Evolutionary conservation across 805 yeast genomes (phyloP), one percentile per base, ranked within the genome.

Genomic region (Zygoascus bituminiphila): DNA sequence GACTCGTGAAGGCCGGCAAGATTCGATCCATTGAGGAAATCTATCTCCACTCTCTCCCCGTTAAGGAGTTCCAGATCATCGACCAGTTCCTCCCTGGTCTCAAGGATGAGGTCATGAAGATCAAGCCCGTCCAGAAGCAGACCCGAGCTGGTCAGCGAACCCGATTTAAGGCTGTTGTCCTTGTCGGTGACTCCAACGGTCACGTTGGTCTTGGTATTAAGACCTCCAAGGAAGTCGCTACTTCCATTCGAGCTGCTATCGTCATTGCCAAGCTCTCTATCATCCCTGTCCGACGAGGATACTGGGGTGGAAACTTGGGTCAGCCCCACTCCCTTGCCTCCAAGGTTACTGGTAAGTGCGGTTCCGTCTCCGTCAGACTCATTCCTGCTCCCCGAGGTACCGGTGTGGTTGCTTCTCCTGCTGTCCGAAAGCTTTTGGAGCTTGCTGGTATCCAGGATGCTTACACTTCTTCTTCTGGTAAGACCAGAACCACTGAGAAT

Each of bases 351-450:
- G 98, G 98, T 80, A 93, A 91, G 88, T 93, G 98, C 81, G 98
- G 98, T 84, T 91, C 98, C 76, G 98, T 93, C 70, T 74, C 84
- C 59, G 96, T 91, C 64, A 88, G 98, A 83, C 65, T 93, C 72
- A 89, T 93, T 72, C 98, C 98, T 76, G 98, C 98, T 63, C 98
- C 98, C 83, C 93, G 98, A 83, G 98, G 98, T 91, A 88, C 95
- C 74, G 98, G 97, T 85, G 87, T 93, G 71, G 96, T 93, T 66
- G 98, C 98, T 71, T 93, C 98, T 65, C 98, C 98, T 74, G 96
- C 96, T 64, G 98, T 93, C 74, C 91, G 89, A 86, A 88, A 88
- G 79, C 83, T 93, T 76, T 79, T 93, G 79, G 96, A 91, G 80
- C 86, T 93, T 73, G 98, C 97, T 71, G 98, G 98, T 87, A 83